Conservation (phyloP, 352 stramenopile genomes). For the Globisporangium recalcitrans region DNA sequence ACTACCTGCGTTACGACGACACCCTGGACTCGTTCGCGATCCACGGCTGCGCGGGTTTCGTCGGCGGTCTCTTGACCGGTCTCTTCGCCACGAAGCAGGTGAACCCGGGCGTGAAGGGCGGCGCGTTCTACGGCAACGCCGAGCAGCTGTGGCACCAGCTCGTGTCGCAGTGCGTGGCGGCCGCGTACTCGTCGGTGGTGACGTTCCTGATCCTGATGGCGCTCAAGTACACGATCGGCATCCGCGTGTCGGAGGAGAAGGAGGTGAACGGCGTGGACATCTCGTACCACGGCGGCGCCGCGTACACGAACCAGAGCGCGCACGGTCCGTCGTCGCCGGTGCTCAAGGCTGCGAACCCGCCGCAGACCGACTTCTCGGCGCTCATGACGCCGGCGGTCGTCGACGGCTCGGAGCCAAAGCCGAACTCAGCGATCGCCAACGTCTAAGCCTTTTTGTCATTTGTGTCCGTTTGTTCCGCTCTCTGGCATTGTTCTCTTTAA, state of each 20-base stretch:
- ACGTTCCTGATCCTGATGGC: constrained; percentile 68
- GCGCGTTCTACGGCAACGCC: constrained; percentile 29
- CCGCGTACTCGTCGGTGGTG: constrained; percentile 56
- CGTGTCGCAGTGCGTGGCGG: constrained; percentile 34
- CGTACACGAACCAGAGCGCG: constrained; percentile 48
- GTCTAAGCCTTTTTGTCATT: constrained; percentile 11
- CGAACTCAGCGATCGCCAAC: constrained; percentile 14
- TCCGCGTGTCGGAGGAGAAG: constrained; percentile 74
- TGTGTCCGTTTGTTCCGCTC: background rate
- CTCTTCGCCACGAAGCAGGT: constrained; percentile 49
- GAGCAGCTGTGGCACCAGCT: constrained; percentile 26
- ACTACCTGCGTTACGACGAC: constrained; percentile 69
- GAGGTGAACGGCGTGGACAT: constrained; percentile 77
- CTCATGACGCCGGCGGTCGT: constrained; percentile 28
- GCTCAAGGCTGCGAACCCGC: constrained; percentile 32
- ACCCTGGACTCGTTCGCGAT: constrained; percentile 78
- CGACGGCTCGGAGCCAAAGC: constrained; percentile 3
- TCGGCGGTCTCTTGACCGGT: constrained; percentile 58
- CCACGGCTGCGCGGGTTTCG: constrained; percentile 59
- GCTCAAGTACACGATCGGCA: constrained; percentile 63
- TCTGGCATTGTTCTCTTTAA: too few species aligned
- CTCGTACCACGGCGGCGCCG: constrained; percentile 66
- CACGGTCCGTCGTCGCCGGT: constrained; percentile 25
- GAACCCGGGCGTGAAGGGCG: constrained; percentile 27
- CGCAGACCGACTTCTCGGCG: constrained; percentile 22